A percentile compares a stretch with the other conserved stretches of the same genome.
These are phyloP conservation scores for Coemansia sp. DNA, from an alignment of 192 early-diverging fungal species.

Conservation along the genomic window DNA sequence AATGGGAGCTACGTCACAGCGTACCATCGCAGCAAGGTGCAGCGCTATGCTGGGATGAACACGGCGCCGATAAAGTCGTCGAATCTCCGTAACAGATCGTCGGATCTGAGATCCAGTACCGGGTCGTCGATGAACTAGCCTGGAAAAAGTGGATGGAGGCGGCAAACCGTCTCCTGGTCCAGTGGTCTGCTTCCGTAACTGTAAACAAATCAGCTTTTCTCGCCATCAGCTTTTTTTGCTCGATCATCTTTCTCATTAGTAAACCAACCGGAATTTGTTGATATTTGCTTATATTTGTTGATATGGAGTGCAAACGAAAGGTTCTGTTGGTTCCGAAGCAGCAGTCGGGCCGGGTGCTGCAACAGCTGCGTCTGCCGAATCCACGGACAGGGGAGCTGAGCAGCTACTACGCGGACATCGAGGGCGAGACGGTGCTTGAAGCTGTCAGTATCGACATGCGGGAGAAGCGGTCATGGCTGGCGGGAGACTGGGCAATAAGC, in stretches of 20 bases:
- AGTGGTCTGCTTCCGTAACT: neutral
- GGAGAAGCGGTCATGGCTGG: conserved; percentile 41
- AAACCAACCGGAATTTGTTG: too few relatives aligned
- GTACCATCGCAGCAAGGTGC: conserved; percentile 16
- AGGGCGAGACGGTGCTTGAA: conserved; percentile 26
- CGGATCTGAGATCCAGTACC: conserved; percentile 35
- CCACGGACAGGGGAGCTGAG: conserved; percentile 18
- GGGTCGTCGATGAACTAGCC: conserved; percentile 23
- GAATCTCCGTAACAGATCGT: conserved; percentile 38
- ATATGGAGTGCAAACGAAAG: conserved; percentile 20
- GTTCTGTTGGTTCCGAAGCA: conserved; percentile 27
- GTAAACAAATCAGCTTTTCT: neutral
- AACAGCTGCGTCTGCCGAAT: conserved; percentile 37
- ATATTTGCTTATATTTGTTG: conserved; percentile 7
- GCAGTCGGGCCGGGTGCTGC: conserved; percentile 15
- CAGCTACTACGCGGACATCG: conserved; percentile 36
- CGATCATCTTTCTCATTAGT: too few relatives aligned
- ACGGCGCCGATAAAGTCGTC: conserved; percentile 43
- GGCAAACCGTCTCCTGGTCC: too few relatives aligned
- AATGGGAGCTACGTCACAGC: neutral
- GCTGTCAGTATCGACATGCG: conserved; percentile 32
- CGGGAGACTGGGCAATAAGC: conserved; percentile 22
- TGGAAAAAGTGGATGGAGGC: too few relatives aligned
- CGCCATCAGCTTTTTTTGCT: too few relatives aligned
- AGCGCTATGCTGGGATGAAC: conserved; percentile 20